These are phyloP conservation scores for Pleurotus eryngii DNA, from an alignment of 768 basidiomycete genomes.

Conservation along the genomic window DNA sequence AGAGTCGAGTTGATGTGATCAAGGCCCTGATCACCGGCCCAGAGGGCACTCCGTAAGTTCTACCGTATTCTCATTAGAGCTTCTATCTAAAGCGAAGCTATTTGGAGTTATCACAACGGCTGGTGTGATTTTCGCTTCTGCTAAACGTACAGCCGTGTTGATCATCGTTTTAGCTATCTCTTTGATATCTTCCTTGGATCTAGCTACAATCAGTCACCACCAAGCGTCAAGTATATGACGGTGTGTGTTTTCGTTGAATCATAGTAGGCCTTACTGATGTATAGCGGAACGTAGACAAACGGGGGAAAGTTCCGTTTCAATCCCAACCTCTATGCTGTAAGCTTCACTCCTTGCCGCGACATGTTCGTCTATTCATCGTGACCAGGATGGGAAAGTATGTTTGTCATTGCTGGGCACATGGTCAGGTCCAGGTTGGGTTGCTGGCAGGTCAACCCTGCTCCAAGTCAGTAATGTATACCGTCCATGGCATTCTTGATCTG, in stretches of 20 bases:
- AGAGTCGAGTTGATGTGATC: constrained; percentile 87
- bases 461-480: constrained; percentile 48
- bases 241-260: constrained; percentile 28
- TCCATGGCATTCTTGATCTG: neutral
- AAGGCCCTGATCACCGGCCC: constrained; percentile 92
- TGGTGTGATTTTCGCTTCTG: constrained; percentile 49
- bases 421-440: constrained; percentile 90
- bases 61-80: constrained; percentile 4
- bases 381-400: constrained; percentile 91
- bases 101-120: constrained; percentile 78
- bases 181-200: constrained; percentile 94
- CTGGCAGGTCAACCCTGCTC: constrained; percentile 85
- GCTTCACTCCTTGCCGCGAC: constrained; percentile 17
- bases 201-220: constrained; percentile 85
- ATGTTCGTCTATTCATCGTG: neutral
- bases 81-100: neutral
- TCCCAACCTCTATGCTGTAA: constrained; percentile 88
- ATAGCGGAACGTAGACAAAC: constrained; percentile 53
- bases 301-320: constrained; percentile 90
- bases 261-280: neutral
- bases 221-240: constrained; percentile 62
- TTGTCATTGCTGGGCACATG: constrained; percentile 89
- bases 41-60: constrained; percentile 84
- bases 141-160: constrained; percentile 9
- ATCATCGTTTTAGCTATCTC: constrained; percentile 43